Conservation (phyloP, 768 basidiomycete species). For the Gymnopilus junonius region DNA sequence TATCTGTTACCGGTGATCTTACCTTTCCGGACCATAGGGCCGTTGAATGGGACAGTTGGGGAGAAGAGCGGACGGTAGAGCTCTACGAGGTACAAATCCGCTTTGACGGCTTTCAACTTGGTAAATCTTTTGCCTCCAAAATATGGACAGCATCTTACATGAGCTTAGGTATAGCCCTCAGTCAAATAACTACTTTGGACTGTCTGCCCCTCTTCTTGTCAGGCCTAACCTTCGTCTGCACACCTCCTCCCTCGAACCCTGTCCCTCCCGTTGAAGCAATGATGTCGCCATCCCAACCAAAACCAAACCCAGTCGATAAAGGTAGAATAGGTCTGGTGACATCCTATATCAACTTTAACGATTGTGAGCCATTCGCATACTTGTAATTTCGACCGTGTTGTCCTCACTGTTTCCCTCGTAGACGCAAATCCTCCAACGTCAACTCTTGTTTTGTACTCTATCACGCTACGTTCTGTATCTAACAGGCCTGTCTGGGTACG, state of each 20-base stretch:
- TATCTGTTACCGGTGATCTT: slow-evolving; percentile 40
- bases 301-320: slow-evolving; percentile 24
- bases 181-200: slow-evolving; percentile 12
- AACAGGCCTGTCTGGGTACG: slow-evolving; percentile 10
- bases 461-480: slow-evolving; percentile 23
- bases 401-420: slow-evolving; percentile 11
- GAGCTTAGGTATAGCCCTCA: slow-evolving; percentile 4
- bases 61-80: slow-evolving; percentile 64
- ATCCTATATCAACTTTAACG: slow-evolving; percentile 61
- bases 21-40: slow-evolving; percentile 29
- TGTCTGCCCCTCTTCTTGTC: slow-evolving; percentile 9
- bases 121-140: slow-evolving; percentile 31
- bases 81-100: slow-evolving; percentile 61
- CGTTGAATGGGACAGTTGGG: slow-evolving; percentile 56
- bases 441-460: slow-evolving; percentile 39
- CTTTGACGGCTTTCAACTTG: slow-evolving; percentile 46
- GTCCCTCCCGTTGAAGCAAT: slow-evolving; percentile 23
- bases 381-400: not conserved
- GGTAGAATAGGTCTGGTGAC: slow-evolving; percentile 51
- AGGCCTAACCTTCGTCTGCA: slow-evolving; percentile 50
- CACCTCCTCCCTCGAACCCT: slow-evolving; percentile 33
- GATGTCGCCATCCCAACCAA: slow-evolving; percentile 18
- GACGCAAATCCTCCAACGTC: slow-evolving; percentile 44
- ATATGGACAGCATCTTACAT: not conserved
- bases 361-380: slow-evolving; percentile 48